A percentile compares a stretch with the other conserved stretches of the same genome.
phyloP scores from a whole-genome alignment of 83 land plant species.

The Picea abies region DNA sequence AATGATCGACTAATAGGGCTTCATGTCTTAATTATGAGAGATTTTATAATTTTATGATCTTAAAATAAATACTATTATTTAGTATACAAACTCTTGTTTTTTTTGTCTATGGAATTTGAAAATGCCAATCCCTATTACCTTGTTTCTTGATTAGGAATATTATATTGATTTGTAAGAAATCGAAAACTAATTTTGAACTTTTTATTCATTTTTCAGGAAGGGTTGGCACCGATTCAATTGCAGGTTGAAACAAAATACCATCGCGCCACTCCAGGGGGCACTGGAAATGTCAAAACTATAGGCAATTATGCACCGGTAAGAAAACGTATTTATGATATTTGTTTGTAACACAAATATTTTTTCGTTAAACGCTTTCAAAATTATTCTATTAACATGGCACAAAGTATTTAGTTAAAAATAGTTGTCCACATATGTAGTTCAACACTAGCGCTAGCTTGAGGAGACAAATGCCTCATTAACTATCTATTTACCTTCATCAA shows the following conservation, averaged over 20 bases:
- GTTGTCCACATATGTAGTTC: no score
- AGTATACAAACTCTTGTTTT: not conserved
- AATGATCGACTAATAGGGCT: not conserved
- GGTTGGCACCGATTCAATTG: constrained; percentile 67
- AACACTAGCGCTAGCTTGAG: no score
- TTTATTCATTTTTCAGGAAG: constrained; percentile 38
- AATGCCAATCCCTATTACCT: not conserved
- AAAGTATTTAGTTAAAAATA: no score
- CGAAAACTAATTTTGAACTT: not conserved
- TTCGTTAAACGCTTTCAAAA: no score
- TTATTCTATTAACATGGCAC: no score
- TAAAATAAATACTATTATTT: not conserved
- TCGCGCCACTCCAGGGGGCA: constrained; percentile 82
- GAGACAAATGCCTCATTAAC: no score
- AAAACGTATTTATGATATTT: no score
- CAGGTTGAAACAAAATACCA: constrained; percentile 63
- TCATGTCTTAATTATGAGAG: not conserved
- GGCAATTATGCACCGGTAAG: constrained; percentile 82
- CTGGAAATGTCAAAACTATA: constrained; percentile 77
- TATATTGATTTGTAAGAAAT: no score
- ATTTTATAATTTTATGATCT: not conserved
- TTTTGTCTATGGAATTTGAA: not conserved
- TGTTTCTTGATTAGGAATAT: no score
- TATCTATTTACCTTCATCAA: no score
- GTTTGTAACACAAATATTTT: no score